These are phyloP conservation scores for Amborella trichopoda DNA, from an alignment of 164 flowering plant species.

Conservation along the genomic window DNA sequence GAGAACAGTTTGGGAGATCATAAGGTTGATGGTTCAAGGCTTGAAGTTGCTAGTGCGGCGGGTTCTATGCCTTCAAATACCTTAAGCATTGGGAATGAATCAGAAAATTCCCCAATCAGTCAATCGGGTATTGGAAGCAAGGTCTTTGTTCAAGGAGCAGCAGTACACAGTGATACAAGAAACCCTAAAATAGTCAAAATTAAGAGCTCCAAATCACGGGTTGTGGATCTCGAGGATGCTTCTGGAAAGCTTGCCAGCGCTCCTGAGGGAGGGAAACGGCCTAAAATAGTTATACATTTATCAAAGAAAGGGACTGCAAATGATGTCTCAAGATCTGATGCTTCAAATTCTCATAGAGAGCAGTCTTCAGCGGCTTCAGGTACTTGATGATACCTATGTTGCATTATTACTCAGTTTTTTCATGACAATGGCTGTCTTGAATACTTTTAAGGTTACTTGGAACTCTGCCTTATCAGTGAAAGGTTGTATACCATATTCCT, in stretches of 20 bases:
- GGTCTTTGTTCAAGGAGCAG: conserved; percentile 37
- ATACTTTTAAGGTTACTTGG: no score
- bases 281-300: conserved; percentile 76
- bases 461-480: no score
- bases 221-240: conserved; percentile 28
- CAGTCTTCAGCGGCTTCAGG: conserved; percentile 35
- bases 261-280: conserved; percentile 50
- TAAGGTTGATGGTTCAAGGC: conserved; percentile 24
- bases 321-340: conserved; percentile 55
- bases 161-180: conserved; percentile 26
- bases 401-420: no score
- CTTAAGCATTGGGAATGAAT: conserved; percentile 21
- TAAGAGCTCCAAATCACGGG: conserved; percentile 32
- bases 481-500: no score
- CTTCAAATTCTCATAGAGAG: conserved; percentile 57
- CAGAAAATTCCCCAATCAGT: conserved; percentile 35
- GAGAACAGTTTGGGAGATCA: conserved; percentile 27
- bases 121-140: conserved; percentile 41
- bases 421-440: no score
- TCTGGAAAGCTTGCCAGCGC: conserved; percentile 27
- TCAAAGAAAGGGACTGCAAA: conserved; percentile 42
- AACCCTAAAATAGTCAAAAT: conserved; percentile 24
- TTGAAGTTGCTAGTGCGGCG: conserved; percentile 23
- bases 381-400: no score
- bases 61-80: conserved; percentile 23